A percentile compares a stretch with the other conserved stretches of the same genome.
These are phyloP conservation scores for Saturnispora silvae DNA, from an alignment of 805 yeast genomes.

Conservation along the genomic window DNA sequence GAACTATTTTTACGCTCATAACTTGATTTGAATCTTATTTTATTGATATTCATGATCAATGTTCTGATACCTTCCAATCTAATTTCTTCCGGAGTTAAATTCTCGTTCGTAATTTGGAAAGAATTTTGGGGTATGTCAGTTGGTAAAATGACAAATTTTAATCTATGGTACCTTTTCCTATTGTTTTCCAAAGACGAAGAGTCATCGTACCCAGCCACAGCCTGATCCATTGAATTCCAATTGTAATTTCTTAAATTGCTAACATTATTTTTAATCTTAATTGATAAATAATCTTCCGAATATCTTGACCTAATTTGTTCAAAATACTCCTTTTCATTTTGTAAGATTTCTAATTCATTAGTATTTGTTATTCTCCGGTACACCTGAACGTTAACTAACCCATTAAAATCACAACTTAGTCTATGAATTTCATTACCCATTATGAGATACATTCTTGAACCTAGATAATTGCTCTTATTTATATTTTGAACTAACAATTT, in stretches of 20 bases:
- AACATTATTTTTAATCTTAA: slow-evolving; percentile 40
- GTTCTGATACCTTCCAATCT: slow-evolving; percentile 82
- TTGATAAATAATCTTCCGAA: slow-evolving; percentile 51
- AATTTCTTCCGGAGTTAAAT: slow-evolving; percentile 72
- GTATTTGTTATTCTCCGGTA: slow-evolving; percentile 31
- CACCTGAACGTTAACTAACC: slow-evolving; percentile 68
- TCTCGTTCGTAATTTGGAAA: slow-evolving; percentile 38
- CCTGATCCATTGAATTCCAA: slow-evolving; percentile 90
- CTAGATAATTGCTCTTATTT: slow-evolving; percentile 35
- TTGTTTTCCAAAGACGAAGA: too few relatives aligned
- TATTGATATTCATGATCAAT: slow-evolving; percentile 50
- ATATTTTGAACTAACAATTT: slow-evolving; percentile 45
- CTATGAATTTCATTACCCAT: slow-evolving; percentile 81
- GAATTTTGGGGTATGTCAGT: slow-evolving; percentile 53
- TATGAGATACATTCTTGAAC: slow-evolving; percentile 62
- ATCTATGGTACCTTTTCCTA: slow-evolving; percentile 44
- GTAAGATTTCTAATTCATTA: slow-evolving; percentile 11
- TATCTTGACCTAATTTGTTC: slow-evolving; percentile 69
- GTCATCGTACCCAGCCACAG: slow-evolving; percentile 85
- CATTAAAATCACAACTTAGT: slow-evolving; percentile 60
- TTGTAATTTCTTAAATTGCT: slow-evolving; percentile 48
- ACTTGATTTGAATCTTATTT: slow-evolving; percentile 38
- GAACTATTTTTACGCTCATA: slow-evolving; percentile 28
- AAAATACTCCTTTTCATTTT: slow-evolving; percentile 28
- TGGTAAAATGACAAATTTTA: slow-evolving; percentile 81